These are phyloP conservation scores for Dioscorea zingiberensis DNA, from an alignment of 106 monocot genomes.

Conservation along the genomic window DNA sequence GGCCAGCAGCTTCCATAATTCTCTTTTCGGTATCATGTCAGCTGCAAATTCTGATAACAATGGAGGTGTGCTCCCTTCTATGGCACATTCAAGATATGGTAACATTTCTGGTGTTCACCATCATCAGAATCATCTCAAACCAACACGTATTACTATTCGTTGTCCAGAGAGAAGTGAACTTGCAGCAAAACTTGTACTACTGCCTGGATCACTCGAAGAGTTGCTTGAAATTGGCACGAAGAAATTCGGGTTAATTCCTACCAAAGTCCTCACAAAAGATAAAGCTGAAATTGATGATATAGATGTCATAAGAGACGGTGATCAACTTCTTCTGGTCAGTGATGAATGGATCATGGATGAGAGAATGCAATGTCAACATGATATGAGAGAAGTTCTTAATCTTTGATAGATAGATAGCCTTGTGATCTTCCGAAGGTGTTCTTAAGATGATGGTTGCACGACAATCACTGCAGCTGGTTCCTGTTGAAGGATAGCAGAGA, in stretches of 20 bases:
- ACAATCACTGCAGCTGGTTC: too few relatives aligned
- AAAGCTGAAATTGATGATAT: slow-evolving; percentile 29
- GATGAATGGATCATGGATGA: neutral
- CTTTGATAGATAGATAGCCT: too few relatives aligned
- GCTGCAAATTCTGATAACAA: slow-evolving; percentile 19
- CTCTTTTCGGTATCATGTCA: slow-evolving; percentile 68
- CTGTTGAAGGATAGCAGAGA: too few relatives aligned
- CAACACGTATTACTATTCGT: slow-evolving; percentile 43
- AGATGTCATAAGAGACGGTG: slow-evolving; percentile 25
- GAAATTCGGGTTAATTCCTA: slow-evolving; percentile 12
- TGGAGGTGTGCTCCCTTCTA: neutral
- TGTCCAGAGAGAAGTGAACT: slow-evolving; percentile 31
- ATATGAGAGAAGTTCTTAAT: too few relatives aligned
- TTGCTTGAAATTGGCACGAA: slow-evolving; percentile 10
- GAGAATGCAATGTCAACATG: too few relatives aligned
- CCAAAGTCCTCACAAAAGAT: slow-evolving; percentile 13
- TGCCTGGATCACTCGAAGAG: slow-evolving; percentile 16
- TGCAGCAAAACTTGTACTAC: slow-evolving; percentile 11
- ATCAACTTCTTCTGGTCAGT: slow-evolving; percentile 12
- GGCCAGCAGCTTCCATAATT: slow-evolving; percentile 47
- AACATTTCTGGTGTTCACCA: neutral
- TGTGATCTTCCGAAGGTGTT: too few relatives aligned
- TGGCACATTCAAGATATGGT: neutral
- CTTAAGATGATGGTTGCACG: too few relatives aligned
- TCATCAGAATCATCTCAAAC: too few relatives aligned